phyloP scores from a whole-genome alignment of 176 grass and related monocot genomes.

The Guadua angustifolia region DNA sequence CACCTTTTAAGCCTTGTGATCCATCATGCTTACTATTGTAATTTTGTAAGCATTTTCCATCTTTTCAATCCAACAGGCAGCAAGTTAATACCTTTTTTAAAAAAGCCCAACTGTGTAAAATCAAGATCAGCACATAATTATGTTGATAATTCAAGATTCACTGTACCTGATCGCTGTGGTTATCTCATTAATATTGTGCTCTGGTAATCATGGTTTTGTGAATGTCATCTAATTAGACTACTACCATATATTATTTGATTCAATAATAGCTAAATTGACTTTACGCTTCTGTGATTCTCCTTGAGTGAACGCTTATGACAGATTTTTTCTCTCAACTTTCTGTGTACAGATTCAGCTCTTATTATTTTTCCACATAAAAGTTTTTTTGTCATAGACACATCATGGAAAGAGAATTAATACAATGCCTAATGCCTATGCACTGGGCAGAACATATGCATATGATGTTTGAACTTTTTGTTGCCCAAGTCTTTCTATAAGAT shows the following conservation, averaged over 20 bases:
- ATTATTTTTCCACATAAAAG: neutral
- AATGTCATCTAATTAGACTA: neutral
- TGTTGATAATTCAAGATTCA: neutral
- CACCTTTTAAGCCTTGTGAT: neutral
- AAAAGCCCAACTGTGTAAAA: neutral
- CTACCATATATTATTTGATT: neutral
- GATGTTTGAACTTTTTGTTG: constrained; percentile 20
- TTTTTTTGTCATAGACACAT: neutral
- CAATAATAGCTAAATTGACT: neutral
- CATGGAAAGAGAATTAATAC: neutral
- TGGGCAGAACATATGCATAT: neutral
- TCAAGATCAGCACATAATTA: neutral
- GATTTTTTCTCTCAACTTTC: neutral
- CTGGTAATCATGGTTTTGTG: neutral
- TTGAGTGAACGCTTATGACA: neutral
- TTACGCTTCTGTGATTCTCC: constrained; percentile 3
- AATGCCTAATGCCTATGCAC: neutral
- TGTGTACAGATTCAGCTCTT: neutral
- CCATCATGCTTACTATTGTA: neutral
- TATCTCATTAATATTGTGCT: neutral
- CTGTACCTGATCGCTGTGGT: neutral
- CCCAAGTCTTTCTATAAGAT: neutral
- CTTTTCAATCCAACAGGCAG: neutral
- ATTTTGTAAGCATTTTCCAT: neutral
- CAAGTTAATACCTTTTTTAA: neutral